Percentiles rank a stretch among this genome's conserved stretches.
Evolutionary conservation across 306 rosid genomes (phyloP).

Genomic region (Styphnolobium japonicum): DNA sequence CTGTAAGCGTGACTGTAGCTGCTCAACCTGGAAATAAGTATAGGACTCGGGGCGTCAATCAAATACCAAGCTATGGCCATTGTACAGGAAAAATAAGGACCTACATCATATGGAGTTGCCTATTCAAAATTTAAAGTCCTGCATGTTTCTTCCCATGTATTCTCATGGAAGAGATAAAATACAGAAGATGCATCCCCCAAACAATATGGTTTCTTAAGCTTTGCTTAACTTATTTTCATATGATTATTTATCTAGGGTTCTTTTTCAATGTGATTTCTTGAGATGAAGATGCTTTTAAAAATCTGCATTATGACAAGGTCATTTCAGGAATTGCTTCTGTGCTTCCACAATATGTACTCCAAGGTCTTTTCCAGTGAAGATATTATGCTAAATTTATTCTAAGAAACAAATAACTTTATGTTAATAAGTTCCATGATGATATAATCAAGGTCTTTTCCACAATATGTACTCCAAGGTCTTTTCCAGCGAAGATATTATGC

Average conservation of each 20-base stretch:
- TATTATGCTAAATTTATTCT: background rate
- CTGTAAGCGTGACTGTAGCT: constrained; percentile 67
- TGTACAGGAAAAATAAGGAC: constrained; percentile 7
- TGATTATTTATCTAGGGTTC: background rate
- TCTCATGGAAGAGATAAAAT: background rate
- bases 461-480: background rate
- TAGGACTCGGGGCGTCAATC: constrained; percentile 12
- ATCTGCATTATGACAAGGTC: background rate
- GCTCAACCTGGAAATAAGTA: constrained; percentile 64
- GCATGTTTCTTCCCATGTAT: background rate
- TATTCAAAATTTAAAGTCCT: constrained; percentile 1
- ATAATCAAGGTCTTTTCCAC: background rate
- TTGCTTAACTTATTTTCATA: background rate
- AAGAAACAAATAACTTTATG: background rate
- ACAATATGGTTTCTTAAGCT: background rate
- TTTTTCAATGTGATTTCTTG: background rate
- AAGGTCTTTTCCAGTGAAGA: background rate
- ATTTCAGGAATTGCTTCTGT: background rate
- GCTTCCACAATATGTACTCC: background rate
- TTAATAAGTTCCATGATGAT: background rate
- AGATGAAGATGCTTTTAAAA: constrained; percentile 12
- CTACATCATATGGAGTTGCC: background rate
- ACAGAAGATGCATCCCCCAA: constrained; percentile 12
- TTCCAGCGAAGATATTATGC: background rate
- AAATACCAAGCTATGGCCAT: background rate